phyloP scores from a whole-genome alignment of 2,329 filamentous ascomycete genomes.

The Pseudocercospora eumusae region DNA sequence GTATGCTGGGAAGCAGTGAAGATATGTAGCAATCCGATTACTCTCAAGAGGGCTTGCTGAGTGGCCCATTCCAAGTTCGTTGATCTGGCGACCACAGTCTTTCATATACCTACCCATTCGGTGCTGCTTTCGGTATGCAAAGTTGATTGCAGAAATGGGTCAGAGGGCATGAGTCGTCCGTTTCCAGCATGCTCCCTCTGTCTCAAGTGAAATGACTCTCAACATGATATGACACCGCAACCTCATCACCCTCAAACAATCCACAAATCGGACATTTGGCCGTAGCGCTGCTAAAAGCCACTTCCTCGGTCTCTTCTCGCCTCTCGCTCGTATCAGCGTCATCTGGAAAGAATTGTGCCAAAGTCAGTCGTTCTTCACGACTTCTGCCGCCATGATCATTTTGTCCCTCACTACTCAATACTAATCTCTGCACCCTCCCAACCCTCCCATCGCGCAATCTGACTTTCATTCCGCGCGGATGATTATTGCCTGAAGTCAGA shows the following conservation, averaged over 20 bases:
- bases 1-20: conserved; percentile 19
- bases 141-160: neutral
- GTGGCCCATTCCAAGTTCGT: neutral
- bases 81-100: neutral
- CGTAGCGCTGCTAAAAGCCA: conserved; percentile 34
- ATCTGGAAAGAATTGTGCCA: conserved; percentile 35
- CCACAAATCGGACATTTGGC: conserved; percentile 65
- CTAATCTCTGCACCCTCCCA: conserved; percentile 71
- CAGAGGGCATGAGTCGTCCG: neutral
- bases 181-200: neutral
- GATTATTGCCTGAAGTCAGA: conserved; percentile 71
- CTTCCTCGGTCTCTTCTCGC: conserved; percentile 10
- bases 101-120: too few species aligned
- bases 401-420: too few species aligned
- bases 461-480: conserved; percentile 70
- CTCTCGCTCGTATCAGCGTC: neutral
- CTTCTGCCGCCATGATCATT: neutral
- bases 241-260: conserved; percentile 67
- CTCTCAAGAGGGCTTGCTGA: neutral
- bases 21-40: neutral
- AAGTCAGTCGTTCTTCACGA: conserved; percentile 20
- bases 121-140: neutral
- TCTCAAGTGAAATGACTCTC: conserved; percentile 48
- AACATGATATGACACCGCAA: conserved; percentile 68
- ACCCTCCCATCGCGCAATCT: conserved; percentile 70